Percentiles rank a stretch among this genome's conserved stretches.
These are phyloP conservation scores for Limonium bicolor DNA, from an alignment of 148 eudicot species.

Conservation along the genomic window DNA sequence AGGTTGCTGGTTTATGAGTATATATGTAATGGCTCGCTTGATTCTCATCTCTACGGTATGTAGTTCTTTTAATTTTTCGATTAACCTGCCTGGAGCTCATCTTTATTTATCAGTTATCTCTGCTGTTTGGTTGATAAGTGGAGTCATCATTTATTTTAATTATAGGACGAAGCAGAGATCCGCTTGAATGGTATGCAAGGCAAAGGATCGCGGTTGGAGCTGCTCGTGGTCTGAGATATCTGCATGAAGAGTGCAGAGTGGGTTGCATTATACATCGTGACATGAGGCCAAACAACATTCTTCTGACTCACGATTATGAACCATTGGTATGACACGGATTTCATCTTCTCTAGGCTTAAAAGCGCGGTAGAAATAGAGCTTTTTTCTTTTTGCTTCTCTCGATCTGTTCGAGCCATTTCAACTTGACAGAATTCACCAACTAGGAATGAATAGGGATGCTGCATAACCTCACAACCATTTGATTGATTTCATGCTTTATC, in stretches of 20 bases:
- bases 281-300: conserved; percentile 84
- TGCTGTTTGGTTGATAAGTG: not conserved
- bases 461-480: too few species aligned
- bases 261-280: conserved; percentile 92
- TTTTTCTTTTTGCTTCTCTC: not conserved
- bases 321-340: conserved; percentile 36
- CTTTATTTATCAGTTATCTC: too few species aligned
- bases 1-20: conserved; percentile 77
- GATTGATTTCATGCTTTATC: too few species aligned
- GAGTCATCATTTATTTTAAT: not conserved
- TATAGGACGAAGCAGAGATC: conserved; percentile 33
- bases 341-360: not conserved
- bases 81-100: not conserved
- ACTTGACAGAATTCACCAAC: too few species aligned
- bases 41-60: conserved; percentile 75
- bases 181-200: conserved; percentile 56
- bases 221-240: conserved; percentile 85
- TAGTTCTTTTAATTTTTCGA: not conserved
- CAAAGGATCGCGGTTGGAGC: conserved; percentile 80
- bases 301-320: conserved; percentile 86
- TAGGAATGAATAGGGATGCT: too few species aligned
- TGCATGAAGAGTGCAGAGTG: conserved; percentile 88
- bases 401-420: too few species aligned
- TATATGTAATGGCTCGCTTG: conserved; percentile 76
- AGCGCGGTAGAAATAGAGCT: too few species aligned